Evolutionary conservation across 1,284 basidiomycete genomes (phyloP).

Genomic region (Marasmius sp.): DNA sequence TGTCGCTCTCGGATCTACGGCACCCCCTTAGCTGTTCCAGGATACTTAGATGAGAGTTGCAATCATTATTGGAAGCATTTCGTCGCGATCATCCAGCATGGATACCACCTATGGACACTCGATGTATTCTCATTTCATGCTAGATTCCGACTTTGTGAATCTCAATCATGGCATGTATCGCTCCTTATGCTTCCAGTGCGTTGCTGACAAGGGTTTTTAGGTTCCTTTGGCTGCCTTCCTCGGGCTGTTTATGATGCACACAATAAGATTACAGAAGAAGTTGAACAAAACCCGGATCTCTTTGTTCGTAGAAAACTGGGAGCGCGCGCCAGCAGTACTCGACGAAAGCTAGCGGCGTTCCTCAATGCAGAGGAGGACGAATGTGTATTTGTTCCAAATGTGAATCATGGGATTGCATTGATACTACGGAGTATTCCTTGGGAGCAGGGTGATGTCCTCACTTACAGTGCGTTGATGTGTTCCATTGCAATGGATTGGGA

Average conservation of each 20-base stretch:
- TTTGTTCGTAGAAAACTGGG: constrained; percentile 52
- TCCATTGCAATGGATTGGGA: neutral
- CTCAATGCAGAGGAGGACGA: constrained; percentile 61
- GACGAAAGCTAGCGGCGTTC: constrained; percentile 55
- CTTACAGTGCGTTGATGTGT: constrained; percentile 36
- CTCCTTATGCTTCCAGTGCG: neutral
- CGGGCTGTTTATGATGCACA: constrained; percentile 55
- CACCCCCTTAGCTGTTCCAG: neutral
- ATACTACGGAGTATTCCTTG: constrained; percentile 61
- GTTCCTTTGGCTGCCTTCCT: constrained; percentile 71
- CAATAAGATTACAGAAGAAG: constrained; percentile 41
- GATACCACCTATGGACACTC: constrained; percentile 6
- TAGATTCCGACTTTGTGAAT: constrained; percentile 48
- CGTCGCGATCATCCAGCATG: neutral
- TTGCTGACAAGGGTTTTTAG: constrained; percentile 29
- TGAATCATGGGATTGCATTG: constrained; percentile 67
- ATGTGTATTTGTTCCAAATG: constrained; percentile 66
- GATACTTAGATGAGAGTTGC: neutral
- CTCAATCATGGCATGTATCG: constrained; percentile 57
- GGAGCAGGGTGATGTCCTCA: constrained; percentile 45
- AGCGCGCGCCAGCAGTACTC: constrained; percentile 40
- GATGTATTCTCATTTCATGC: constrained; percentile 7
- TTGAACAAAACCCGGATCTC: constrained; percentile 64
- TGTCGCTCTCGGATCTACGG: too few relatives aligned
- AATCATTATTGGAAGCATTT: too few relatives aligned